Percentiles rank a stretch among this genome's conserved stretches.
Conservation (phyloP, 345 rosid genomes). For the Salix caprea region DNA sequence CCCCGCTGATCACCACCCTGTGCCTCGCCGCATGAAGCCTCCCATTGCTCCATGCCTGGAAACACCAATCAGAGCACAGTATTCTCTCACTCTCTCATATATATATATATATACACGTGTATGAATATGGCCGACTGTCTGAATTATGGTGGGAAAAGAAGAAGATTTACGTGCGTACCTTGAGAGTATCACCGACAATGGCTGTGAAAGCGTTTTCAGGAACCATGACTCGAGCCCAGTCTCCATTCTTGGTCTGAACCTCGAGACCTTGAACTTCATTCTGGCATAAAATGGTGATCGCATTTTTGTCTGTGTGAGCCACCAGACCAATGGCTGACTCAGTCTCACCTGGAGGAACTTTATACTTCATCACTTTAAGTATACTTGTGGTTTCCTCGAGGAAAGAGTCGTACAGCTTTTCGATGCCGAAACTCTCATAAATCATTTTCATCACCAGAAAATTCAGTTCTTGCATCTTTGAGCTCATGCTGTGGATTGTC, state of each 20-base stretch:
- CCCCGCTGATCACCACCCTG: conserved; percentile 41
- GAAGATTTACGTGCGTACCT: conserved; percentile 27
- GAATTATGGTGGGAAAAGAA: background rate
- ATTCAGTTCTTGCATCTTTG: conserved; percentile 38
- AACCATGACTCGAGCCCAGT: conserved; percentile 27
- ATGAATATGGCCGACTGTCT: no score
- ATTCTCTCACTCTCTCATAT: no score
- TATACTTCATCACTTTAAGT: conserved; percentile 39
- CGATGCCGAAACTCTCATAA: conserved; percentile 37
- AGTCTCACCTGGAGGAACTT: conserved; percentile 8
- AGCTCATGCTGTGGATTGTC: conserved; percentile 24
- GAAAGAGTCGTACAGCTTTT: conserved; percentile 17
- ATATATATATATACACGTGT: no score
- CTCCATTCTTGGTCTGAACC: conserved; percentile 30
- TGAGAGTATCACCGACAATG: conserved; percentile 43
- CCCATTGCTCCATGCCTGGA: conserved; percentile 61
- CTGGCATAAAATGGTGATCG: conserved; percentile 39
- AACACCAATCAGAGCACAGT: background rate
- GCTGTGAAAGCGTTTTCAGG: conserved; percentile 32
- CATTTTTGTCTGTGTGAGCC: conserved; percentile 49
- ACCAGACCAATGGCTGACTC: conserved; percentile 23
- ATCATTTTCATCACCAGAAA: conserved; percentile 37
- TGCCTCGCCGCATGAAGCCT: conserved; percentile 43
- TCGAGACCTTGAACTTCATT: conserved; percentile 51
- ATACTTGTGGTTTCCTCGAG: conserved; percentile 18